Base-by-base conservation (phyloP, 495 filamentous ascomycete species). In the Penicillium bialowiezense region DNA sequence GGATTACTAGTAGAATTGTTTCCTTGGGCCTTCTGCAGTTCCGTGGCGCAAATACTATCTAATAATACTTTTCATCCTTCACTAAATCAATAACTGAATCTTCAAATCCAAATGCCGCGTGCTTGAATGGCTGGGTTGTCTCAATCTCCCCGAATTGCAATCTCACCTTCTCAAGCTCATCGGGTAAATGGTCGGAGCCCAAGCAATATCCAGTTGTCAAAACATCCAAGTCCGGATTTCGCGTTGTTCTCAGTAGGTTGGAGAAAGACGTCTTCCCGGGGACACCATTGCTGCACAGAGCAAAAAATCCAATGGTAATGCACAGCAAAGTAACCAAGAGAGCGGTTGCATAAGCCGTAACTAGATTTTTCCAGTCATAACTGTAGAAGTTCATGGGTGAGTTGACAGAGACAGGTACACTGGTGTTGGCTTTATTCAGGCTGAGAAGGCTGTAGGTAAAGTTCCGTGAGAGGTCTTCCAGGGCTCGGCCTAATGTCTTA, bases 141-240 rank as follows among this genome's bases (percentile, higher is more conserved):
- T 44, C 41, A 31, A 44, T 31, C 41, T 44, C 41, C n/a, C 41
- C 41, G 5, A 44, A 44, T 28, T 24, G 41, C 15, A 44, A 44
- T 9, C 24, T 33, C 8, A 32, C 24, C 1, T 44, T 18, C 6
- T 28, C 24, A 33, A 44, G 13, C 28, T 44, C 9, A 32, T 44
- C 24, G 6, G 26, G 26, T n/a, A 44, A 33, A 8, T n/a, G n/a
- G 28, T 13, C 26, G 5, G 41, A 33, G 6, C 41, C 41, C 28
- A 44, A 13, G 24, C 41, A 44, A 18, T 44, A 10, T 33, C 41
- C 41, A 5, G 21, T 33, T 14, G 41, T 17, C 8, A 31, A 33
- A 9, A 7, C 7, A n/a, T 44, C 41, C 41, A 44, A 31, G 5
- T 44, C 41, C 7, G 23, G 41, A 44, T 44, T 44, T 19, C 41